Evolutionary conservation across 352 stramenopile genomes (phyloP), one percentile per base, ranked within the genome.

Genomic region (Pythium brassicae): DNA sequence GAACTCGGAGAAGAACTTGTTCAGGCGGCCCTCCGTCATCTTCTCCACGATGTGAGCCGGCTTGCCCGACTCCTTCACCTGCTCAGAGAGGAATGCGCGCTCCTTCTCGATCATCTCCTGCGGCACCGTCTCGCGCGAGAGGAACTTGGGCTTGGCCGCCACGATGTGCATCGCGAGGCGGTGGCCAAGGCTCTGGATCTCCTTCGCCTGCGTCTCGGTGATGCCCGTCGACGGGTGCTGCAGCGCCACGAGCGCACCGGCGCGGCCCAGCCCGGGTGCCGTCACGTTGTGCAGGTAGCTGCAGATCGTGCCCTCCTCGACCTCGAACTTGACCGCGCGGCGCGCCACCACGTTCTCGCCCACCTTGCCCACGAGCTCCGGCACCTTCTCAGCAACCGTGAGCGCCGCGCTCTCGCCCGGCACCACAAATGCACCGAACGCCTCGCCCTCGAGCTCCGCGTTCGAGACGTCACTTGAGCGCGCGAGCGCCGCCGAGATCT

Each of bases 101-200:
- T 98, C 95, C 63, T 97, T 97, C 29, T 92, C 79, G 37, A 98
- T 62, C 22, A 96, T 59, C 22, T 87, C 74, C 29, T 77, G 68
- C 2, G 95, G 94, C 34, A 98, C 86, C 23, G 63, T 66, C n/a
- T 89, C 81, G n/a, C 81, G 70, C 72, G 83, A 86, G 22, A 98
- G 66, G 72, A 97, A 98, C 19, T 74, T 71, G 47, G 94, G 94
- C 62, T 94, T 95, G 47, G 92, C 91, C 17, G 94, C 95, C 20
- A 98, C 95, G 55, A 98, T 84, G 71, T 98, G 95, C 95, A 98
- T 98, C 22, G 94, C 95, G 44, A 98, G 68, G 61, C 89, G 94
- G 63, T 97, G 97, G 29, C 91, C 95, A 7, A 92, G 70, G 39
- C 86, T 74, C 56, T 87, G 71, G 4, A 97, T 74, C 9, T 68